Evolutionary conservation across 2,329 filamentous ascomycete genomes (phyloP), one percentile per base, ranked within the genome.

Genomic region (Phialophora chinensis): DNA sequence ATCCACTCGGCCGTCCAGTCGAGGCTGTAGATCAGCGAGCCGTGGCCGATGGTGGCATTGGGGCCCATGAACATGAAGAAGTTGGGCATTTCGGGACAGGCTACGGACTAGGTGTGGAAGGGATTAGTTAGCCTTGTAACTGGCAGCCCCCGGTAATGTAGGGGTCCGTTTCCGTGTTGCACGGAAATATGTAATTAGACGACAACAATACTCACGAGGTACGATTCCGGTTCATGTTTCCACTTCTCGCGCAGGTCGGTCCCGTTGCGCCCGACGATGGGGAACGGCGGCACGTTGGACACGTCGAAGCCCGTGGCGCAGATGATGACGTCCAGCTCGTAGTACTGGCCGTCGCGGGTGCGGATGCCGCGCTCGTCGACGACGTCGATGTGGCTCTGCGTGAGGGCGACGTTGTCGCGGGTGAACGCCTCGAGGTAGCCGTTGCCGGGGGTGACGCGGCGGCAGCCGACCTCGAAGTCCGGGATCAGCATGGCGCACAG

Each of bases 361-460:
- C 69, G 42, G 50, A 77, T 71, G 8, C 76, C 75, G 1, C 65
- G 69, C 29, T 72, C 69, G 2, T 74, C 75, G 63, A 82, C 77
- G 8, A 72, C 67, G 0, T 71, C 69, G 12, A 79, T 79, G 20
- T 78, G 69, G 44, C 77, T 77, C 25, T 71, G 71, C 3, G 70
- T 63, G 6, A 76, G 62, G 10, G 66, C 55, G 1, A 78, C 78
- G 66, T 82, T 83, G 0, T 75, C 73, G n/a, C 80, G 56, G 3
- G 75, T 74, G 5, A 83, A 73, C 1, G 83, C 80, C 71, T 85
- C 81, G 11, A 86, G 79, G 70, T 84, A 86, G 0, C 83, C 83
- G 17, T 80, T 80, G 0, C 83, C 83, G 0, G 84, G 84, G 0
- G 84, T 84, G 25, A 84, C 69, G 1, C 83, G 76, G 12, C 82